Base-by-base conservation (phyloP, 345 rosid genomes). In the Lepidium didymum region DNA sequence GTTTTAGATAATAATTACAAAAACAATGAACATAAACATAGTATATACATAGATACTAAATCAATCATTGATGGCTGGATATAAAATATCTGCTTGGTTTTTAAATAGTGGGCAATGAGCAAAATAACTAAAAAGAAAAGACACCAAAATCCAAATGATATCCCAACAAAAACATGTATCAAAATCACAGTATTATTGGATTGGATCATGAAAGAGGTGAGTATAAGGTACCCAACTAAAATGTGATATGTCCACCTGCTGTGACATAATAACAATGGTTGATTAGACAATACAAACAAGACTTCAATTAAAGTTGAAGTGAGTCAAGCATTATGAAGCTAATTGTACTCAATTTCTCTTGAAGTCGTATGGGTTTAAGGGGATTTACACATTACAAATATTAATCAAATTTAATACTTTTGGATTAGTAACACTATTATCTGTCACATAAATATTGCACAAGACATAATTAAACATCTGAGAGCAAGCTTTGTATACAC, bases 401-500 rank as follows among this genome's bases (percentile, higher is more conserved):
- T 7, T 6, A 61, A 60, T 52, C 36, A 54, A 44, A 58, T 33
- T 10, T 14, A 40, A 59, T 35, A 67, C 10, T 55, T 55, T 29
- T 8, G 43, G 61, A 65, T 31, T 31, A 31, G 56, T 7, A 40
- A 21, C 44, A 60, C 41, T 50, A 41, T 49, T 52, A 34, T 68
- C 40, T 46, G 78, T 36, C 34, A 33, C 64, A 53, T 68, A 54
- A 21, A 51, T 38, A 68, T 56, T 62, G 19, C 52, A 74, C 64
- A 74, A 60, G 72, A 68, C 51, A 36, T 45, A 55, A 38, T 53
- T 59, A 27, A 74, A 62, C 64, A 68, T 68, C 31, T 31, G 46
- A 38, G 69, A 74, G 54, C 31, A 68, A 68, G 51, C 62, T 68
- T 61, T 56, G 78, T 75, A 68, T 68, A 75, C 78, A 75, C 29